phyloP scores from a whole-genome alignment of 305 asterid genomes.

The Coffea humblotiana region DNA sequence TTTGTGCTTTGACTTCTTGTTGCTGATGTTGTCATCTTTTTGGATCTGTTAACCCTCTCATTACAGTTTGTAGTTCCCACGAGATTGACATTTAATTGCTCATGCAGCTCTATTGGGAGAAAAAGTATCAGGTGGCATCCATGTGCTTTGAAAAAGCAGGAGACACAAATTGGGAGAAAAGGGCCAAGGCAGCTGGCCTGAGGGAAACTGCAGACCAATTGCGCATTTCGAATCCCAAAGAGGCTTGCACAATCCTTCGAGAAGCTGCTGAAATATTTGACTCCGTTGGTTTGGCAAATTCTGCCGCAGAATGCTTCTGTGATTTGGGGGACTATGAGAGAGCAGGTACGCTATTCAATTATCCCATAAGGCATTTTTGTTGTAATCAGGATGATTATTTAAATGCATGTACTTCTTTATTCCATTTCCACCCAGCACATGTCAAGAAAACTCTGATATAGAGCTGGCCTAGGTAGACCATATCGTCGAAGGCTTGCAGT shows the following conservation, averaged over 20 bases:
- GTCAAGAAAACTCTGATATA: not conserved
- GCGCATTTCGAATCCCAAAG: slow-evolving; percentile 42
- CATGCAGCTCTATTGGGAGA: slow-evolving; percentile 64
- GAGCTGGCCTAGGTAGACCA: not conserved
- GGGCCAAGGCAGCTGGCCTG: slow-evolving; percentile 64
- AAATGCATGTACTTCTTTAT: too few relatives aligned
- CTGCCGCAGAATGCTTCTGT: slow-evolving; percentile 70
- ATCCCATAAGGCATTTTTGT: not conserved
- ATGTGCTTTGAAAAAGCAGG: slow-evolving; percentile 74
- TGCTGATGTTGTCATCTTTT: too few relatives aligned
- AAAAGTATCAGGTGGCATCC: slow-evolving; percentile 64
- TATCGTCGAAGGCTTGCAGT: not conserved
- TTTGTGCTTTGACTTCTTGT: not conserved
- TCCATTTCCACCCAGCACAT: not conserved
- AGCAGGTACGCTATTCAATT: slow-evolving; percentile 40
- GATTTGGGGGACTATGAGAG: slow-evolving; percentile 54
- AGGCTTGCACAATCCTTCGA: slow-evolving; percentile 40
- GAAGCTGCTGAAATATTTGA: slow-evolving; percentile 73
- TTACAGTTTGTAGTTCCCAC: not conserved
- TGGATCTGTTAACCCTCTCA: not conserved
- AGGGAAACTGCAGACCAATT: slow-evolving; percentile 47
- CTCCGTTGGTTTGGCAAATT: slow-evolving; percentile 44
- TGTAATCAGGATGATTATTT: too few relatives aligned
- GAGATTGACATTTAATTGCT: slow-evolving; percentile 2
- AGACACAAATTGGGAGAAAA: slow-evolving; percentile 50